phyloP scores from a whole-genome alignment of 2,329 filamentous ascomycete genomes.

The Bertia moriformis region DNA sequence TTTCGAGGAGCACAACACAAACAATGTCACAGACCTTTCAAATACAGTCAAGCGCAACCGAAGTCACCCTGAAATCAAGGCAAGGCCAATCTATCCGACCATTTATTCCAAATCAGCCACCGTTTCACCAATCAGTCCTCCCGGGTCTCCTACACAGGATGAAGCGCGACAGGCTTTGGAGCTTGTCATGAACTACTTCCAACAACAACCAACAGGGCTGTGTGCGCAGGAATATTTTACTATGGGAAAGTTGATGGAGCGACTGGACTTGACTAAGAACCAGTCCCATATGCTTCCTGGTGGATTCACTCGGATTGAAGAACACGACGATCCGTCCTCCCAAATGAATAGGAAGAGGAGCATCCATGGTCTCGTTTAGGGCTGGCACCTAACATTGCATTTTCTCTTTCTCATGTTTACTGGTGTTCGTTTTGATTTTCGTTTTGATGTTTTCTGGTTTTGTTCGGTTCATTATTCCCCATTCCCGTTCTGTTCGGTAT shows the following conservation, averaged over 20 bases:
- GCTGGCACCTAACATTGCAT: too few relatives aligned
- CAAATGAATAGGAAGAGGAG: neutral
- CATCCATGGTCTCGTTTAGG: neutral
- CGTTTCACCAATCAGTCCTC: conserved; percentile 21
- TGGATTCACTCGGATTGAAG: conserved; percentile 4
- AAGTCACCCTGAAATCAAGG: neutral
- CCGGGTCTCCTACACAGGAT: conserved; percentile 35
- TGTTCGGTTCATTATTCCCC: too few relatives aligned
- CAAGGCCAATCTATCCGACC: neutral
- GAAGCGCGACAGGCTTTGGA: conserved; percentile 46
- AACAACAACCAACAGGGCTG: conserved; percentile 37
- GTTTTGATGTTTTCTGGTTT: too few relatives aligned
- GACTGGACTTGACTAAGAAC: conserved; percentile 34
- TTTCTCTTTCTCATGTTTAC: too few relatives aligned
- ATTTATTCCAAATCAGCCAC: neutral
- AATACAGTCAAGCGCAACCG: neutral
- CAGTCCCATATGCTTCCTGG: conserved; percentile 12
- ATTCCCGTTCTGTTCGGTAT: too few relatives aligned
- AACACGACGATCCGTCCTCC: neutral
- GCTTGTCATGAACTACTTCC: conserved; percentile 43
- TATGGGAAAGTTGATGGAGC: conserved; percentile 51
- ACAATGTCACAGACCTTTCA: neutral
- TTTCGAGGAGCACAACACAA: neutral
- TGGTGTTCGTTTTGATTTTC: too few relatives aligned
- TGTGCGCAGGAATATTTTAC: conserved; percentile 42